Base-by-base conservation (phyloP, 2,329 filamentous ascomycete species). In the Microthyrium microscopicum region DNA sequence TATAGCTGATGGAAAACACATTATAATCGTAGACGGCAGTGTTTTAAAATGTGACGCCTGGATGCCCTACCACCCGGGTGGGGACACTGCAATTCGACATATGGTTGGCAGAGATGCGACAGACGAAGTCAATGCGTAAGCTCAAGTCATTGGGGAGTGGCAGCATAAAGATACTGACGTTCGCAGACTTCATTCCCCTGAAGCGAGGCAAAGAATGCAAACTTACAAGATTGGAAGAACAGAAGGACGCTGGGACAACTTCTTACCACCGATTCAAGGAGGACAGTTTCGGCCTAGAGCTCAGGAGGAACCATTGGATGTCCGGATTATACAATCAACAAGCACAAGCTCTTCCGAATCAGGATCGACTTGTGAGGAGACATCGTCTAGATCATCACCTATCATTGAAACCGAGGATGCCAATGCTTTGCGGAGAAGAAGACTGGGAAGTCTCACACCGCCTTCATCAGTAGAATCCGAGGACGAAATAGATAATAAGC, bases 31-130 rank as follows among this genome's bases (percentile, higher is more conserved):
- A 39, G 73, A 93, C 44, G 67, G 73, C 39, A 71, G 73, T 46
- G 84, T 94, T 7, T 57, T 95, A 44, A 93, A 84, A 58, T 74
- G 83, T 20, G 87, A 95, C 54, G 67, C 77, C 25, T 98, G 84
- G 82, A 60, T 91, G 33, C 72, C 72, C 34, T 94, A 80, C 49
- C 89, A 95, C 48, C 89, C 89, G 9, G 89, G 89, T 37, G 89
- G 89, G 44, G 76, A 87, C 46, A 89, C 84, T 57, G 71, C 87
- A 35, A 91, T 98, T 42, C 63, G 73, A 51, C 89, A 98, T 51
- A 89, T 94, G 83, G 71, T 95, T 39, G 84, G 84, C 40, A 73
- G 78, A 56, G 84, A 93, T 70, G 87, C 83, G 32, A 94, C 87
- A 8, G 85, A 94, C 54, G 89, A 95, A 57, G 76, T 95, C 40